phyloP scores from a whole-genome alignment of 768 basidiomycete genomes.

The Amanita exitialis region DNA sequence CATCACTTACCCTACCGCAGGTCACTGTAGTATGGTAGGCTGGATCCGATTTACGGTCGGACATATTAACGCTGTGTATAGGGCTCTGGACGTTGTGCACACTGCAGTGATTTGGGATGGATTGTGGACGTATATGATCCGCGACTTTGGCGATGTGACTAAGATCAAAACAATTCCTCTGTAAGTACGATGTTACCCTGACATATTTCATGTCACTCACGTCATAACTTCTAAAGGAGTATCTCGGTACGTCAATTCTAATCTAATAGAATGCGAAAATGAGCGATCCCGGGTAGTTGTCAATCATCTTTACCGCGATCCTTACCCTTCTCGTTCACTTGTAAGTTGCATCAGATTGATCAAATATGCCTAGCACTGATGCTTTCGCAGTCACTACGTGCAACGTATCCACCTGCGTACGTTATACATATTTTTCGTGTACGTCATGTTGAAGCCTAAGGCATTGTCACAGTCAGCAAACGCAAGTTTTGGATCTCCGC shows the following conservation, averaged over 20 bases:
- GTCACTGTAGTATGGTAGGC: slow-evolving; percentile 1
- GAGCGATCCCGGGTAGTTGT: slow-evolving; percentile 12
- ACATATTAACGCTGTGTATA: slow-evolving; percentile 3
- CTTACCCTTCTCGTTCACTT: slow-evolving; percentile 20
- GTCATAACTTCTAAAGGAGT: background rate
- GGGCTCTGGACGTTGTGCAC: slow-evolving; percentile 17
- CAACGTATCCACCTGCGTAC: slow-evolving; percentile 17
- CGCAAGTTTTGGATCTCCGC: slow-evolving; percentile 14
- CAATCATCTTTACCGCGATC: slow-evolving; percentile 15
- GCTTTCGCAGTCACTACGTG: slow-evolving; percentile 14
- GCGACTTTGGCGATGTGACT: slow-evolving; percentile 10
- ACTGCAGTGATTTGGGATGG: slow-evolving; percentile 15
- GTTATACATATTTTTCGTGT: background rate
- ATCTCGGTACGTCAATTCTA: background rate
- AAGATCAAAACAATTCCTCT: slow-evolving; percentile 14
- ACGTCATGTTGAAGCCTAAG: background rate
- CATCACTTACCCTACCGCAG: background rate
- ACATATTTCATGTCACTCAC: background rate
- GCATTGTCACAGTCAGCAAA: slow-evolving; percentile 14
- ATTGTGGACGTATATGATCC: slow-evolving; percentile 18
- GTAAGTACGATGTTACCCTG: slow-evolving; percentile 10
- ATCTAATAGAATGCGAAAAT: background rate
- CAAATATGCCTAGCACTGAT: background rate
- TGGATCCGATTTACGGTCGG: background rate
- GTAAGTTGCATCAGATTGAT: slow-evolving; percentile 8